These are phyloP conservation scores for Rhynchospora pubera DNA, from an alignment of 176 grass and related monocot species.

Conservation along the genomic window DNA sequence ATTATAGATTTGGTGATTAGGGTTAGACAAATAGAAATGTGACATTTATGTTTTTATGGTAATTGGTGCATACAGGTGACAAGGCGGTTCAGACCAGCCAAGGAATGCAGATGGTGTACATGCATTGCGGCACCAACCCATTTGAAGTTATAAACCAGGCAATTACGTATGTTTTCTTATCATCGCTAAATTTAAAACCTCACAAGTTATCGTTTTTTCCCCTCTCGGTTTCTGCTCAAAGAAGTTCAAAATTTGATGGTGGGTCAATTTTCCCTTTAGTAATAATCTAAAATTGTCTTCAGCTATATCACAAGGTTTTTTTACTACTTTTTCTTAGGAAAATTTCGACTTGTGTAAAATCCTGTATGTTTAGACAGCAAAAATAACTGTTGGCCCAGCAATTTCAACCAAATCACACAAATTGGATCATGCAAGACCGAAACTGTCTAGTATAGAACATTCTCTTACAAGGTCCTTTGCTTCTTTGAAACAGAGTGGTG, in stretches of 20 bases:
- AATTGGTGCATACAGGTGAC: slow-evolving; percentile 36
- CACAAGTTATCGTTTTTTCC: not conserved
- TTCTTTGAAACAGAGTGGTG: slow-evolving; percentile 35
- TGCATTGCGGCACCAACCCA: slow-evolving; percentile 60
- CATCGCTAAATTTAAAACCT: not conserved
- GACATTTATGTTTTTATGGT: slow-evolving; percentile 13
- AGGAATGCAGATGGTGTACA: slow-evolving; percentile 41
- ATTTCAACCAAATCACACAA: not conserved
- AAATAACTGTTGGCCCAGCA: not conserved
- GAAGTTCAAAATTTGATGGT: no score
- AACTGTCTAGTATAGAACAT: not conserved
- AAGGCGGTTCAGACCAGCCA: slow-evolving; percentile 50
- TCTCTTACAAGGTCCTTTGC: not conserved
- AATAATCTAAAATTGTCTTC: not conserved
- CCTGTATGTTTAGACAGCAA: not conserved
- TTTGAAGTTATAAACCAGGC: slow-evolving; percentile 54
- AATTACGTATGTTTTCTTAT: slow-evolving; percentile 35
- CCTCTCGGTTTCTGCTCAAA: not conserved
- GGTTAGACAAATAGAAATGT: not conserved
- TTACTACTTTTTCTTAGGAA: not conserved
- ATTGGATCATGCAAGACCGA: not conserved
- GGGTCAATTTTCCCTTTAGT: not conserved
- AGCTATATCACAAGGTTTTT: not conserved
- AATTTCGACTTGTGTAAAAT: not conserved
- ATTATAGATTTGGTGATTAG: not conserved